Base-by-base conservation (phyloP, 1,284 basidiomycete species). In the Caloboletus firmus region DNA sequence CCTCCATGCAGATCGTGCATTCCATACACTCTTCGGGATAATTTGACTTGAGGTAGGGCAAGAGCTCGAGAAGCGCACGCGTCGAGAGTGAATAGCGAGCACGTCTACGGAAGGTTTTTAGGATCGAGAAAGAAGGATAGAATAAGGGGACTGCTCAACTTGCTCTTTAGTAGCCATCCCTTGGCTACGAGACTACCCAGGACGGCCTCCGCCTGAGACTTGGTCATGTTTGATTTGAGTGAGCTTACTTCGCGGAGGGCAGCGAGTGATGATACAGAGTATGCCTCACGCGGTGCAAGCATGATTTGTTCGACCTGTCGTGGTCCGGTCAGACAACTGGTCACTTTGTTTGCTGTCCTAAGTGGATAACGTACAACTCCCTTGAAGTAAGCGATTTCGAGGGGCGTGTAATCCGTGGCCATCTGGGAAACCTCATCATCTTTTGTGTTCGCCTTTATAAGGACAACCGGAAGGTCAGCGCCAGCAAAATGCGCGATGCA, bases 231-330 rank as follows among this genome's bases (percentile, higher is more conserved):
- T 0, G 82, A 74, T 63, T 84, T 85, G 40, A 90, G 72, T 32
- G 76, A 65, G 55, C 74, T 76, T 26, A 84, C 80, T 72, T 92
- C 89, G 48, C 87, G 82, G 35, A 92, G 74, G 0, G 92, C 91
- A 5, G 84, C 85, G 26, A 90, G 72, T 3, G 89, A 89, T 0
- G 88, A 85, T 5, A 93, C 77, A 6, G 86, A 90, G 67, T 80
- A 95, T 0, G 87, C 75, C 62, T 89, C 82, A 40, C 80, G 79
- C 9, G 86, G 83, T 10, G 92, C 88, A 13, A 87, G 78, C 80
- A 94, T 89, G 63, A 95, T 94, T 73, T 89, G 87, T 63, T 94
- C 89, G 40, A 95, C 79, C 92, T 95, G 61, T 26, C 18, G n/a
- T 42, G 42, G 32, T 41, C 28, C 7, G 31, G 28, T 55, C 45